Base-by-base conservation (phyloP, 1,139 yeast species). In the Pichia terricola region DNA sequence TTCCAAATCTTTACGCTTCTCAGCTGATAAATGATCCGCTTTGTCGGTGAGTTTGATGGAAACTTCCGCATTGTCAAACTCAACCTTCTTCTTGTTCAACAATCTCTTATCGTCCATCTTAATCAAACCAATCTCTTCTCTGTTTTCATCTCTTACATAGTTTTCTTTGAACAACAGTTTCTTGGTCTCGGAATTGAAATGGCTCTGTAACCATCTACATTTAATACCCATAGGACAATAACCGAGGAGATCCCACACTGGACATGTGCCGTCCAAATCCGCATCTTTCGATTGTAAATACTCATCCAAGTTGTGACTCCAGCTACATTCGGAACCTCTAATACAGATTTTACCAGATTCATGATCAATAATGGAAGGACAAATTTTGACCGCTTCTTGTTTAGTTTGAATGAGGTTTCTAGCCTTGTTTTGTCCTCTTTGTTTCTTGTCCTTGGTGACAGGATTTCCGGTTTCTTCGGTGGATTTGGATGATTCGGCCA, bases 161-260 rank as follows among this genome's bases (percentile, higher is more conserved):
- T 44, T 50, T 3, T 49, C 54, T 37, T 45, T 51, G 42, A 64
- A 61, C 16, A 70, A 47, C 41, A 83, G 61, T 45, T 63, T 65
- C 41, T 71, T 70, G 16, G 72, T 64, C 42, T 69, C 79, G 42
- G 63, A 66, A 53, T 73, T 63, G 57, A 69, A 73, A 64, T 91
- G 97, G n/a, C 87, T 75, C 5, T 74, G 68, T 48, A 91, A 70
- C 88, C 96, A 94, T 57, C 96, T 76, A 66, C 99, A 91, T 61
- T 85, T 88, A 56, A 85, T 66, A 0, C 98, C 98, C 50, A 84
- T 75, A 2, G 96, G 95, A 68, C 99, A 91, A 57, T 77, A 81
- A 0, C 98, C 98, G 43, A 87, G 69, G 2, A 85, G 83, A 39
- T 69, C 70, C 59, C 65, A 88, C 2, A 87, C 96, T 0, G 98